A percentile compares a stretch with the other conserved stretches of the same genome.
These are phyloP conservation scores for Agaricus blazei DNA, from an alignment of 768 basidiomycete genomes.

Conservation along the genomic window DNA sequence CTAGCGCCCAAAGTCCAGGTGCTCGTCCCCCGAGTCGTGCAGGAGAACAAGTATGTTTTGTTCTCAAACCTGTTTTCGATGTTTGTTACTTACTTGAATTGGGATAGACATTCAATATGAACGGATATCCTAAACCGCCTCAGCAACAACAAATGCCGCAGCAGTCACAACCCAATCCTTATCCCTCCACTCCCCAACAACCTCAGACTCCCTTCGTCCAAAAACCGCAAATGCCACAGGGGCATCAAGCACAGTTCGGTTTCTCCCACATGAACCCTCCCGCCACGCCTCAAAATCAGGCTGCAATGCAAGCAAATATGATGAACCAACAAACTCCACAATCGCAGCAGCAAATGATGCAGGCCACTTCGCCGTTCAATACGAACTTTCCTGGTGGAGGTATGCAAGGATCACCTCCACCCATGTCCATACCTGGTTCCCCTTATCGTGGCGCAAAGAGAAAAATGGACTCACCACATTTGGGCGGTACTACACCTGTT, in stretches of 20 bases:
- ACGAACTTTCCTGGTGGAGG: conserved; percentile 2
- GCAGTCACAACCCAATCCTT: conserved; percentile 1
- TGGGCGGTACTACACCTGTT: not conserved
- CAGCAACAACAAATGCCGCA: conserved; percentile 9
- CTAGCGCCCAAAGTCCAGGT: conserved; percentile 9
- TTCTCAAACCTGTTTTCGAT: not conserved
- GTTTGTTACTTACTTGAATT: not conserved
- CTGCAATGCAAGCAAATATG: conserved; percentile 1
- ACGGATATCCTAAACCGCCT: conserved; percentile 11
- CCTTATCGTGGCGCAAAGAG: conserved; percentile 27
- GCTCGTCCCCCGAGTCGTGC: conserved; percentile 14
- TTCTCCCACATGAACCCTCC: conserved; percentile 7
- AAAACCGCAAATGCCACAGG: not conserved
- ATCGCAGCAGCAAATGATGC: conserved; percentile 9
- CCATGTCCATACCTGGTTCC: conserved; percentile 14
- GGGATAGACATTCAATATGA: conserved; percentile 1
- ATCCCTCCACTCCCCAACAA: conserved; percentile 4
- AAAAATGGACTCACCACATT: conserved; percentile 21
- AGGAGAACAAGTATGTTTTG: conserved; percentile 7
- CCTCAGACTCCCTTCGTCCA: not conserved
- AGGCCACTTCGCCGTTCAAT: conserved; percentile 5
- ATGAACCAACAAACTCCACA: not conserved
- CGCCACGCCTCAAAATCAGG: conserved; percentile 1
- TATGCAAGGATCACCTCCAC: conserved; percentile 10
- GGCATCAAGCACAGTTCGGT: conserved; percentile 4